phyloP scores from a whole-genome alignment of 2,329 filamentous ascomycete genomes.

The Zasmidium cellare region DNA sequence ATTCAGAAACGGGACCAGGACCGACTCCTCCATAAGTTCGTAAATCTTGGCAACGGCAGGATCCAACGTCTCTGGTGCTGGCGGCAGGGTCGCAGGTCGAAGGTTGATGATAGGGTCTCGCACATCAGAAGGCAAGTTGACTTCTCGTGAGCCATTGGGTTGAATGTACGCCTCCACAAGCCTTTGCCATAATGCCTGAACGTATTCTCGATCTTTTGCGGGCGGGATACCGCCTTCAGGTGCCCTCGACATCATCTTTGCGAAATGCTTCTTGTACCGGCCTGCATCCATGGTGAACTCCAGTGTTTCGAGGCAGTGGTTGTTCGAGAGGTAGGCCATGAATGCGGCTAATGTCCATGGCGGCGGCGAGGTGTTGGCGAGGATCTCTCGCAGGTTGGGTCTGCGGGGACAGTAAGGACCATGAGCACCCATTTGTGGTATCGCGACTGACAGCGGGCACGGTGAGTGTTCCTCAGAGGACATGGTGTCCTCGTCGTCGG shows the following conservation, averaged over 20 bases:
- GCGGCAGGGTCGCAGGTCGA: constrained; percentile 61
- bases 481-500: constrained; percentile 53
- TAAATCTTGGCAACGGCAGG: constrained; percentile 85
- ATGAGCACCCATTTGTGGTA: constrained; percentile 42
- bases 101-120: constrained; percentile 75
- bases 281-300: constrained; percentile 96
- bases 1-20: constrained; percentile 89
- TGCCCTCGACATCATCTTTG: constrained; percentile 56
- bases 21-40: constrained; percentile 96
- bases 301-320: constrained; percentile 93
- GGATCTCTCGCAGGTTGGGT: constrained; percentile 81
- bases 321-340: constrained; percentile 94
- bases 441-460: constrained; percentile 52
- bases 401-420: constrained; percentile 58
- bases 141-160: constrained; percentile 80
- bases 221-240: constrained; percentile 48
- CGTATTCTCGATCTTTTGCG: constrained; percentile 63
- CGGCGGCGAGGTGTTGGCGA: constrained; percentile 79
- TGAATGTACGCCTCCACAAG: constrained; percentile 87
- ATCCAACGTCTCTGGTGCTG: constrained; percentile 72
- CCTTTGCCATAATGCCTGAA: constrained; percentile 82
- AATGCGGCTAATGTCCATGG: constrained; percentile 92
- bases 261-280: constrained; percentile 71
- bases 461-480: constrained; percentile 44
- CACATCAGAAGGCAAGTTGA: constrained; percentile 85